Evolutionary conservation across 306 rosid genomes (phyloP).

Genomic region (Parietaria judaica): DNA sequence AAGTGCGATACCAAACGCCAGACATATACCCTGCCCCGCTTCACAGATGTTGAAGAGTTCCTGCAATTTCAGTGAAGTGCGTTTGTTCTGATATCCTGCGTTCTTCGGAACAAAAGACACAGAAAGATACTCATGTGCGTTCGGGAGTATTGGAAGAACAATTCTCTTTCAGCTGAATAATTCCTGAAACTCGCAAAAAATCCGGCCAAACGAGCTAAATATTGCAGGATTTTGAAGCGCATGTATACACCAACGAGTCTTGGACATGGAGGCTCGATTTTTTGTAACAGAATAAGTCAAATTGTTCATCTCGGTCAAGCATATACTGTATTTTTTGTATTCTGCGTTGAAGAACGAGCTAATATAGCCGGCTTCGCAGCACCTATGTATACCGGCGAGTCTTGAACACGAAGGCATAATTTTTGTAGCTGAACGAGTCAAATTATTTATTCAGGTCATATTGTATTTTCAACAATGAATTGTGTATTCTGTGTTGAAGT

Average conservation of each 20-base stretch:
- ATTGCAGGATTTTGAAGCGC: not conserved
- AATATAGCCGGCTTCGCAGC: slow-evolving; percentile 1
- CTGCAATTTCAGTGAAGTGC: slow-evolving; percentile 11
- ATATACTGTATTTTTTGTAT: not conserved
- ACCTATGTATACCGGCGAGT: no score
- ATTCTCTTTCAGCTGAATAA: not conserved
- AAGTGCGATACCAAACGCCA: slow-evolving; percentile 39
- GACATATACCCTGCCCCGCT: slow-evolving; percentile 79
- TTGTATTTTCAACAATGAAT: not conserved
- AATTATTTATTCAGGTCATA: no score
- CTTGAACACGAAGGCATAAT: not conserved
- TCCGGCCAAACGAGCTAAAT: not conserved
- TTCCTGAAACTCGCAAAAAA: not conserved
- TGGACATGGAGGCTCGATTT: not conserved
- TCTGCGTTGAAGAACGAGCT: slow-evolving; percentile 1
- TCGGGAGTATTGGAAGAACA: not conserved
- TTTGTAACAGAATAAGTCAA: not conserved
- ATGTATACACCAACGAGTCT: not conserved
- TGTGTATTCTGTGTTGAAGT: not conserved
- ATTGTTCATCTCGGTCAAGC: no score
- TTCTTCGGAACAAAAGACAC: not conserved
- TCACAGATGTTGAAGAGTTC: slow-evolving; percentile 57
- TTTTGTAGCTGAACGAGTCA: slow-evolving; percentile 7
- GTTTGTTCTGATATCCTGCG: not conserved
- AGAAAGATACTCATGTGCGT: not conserved